Evolutionary conservation across 208 protist genomes (phyloP), one percentile per base, ranked within the genome.

Genomic region (Acanthamoeba royreba): DNA sequence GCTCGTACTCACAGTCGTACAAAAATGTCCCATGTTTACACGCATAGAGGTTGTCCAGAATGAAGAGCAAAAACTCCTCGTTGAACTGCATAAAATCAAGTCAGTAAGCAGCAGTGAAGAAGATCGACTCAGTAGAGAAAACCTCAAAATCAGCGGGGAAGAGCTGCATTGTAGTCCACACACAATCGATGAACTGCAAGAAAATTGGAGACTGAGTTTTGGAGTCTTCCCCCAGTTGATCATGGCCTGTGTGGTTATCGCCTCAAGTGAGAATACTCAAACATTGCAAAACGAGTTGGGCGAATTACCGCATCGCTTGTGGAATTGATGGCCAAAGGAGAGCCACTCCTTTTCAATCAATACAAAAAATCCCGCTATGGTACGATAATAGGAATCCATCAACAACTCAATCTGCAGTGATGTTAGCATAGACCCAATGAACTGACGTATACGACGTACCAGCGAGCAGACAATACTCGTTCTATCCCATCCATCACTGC

Each of bases 321-420:
- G 96, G 92, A 99, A 99, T 87, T 99, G 99, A 96, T 99, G 98
- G 1, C 99, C 99, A 95, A 99, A 98, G 7, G 95, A 95, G 61
- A 98, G 95, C 96, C 99, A 99, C 89, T 99, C 98, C 94, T 99
- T 99, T 92, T 99, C 98, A 13, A 99, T 95, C 17, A 99, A 92
- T 2, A 97, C 94, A 85, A 95, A 95, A 94, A 99, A 99, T 2
- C 98, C 98, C 22, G 97, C 40, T 7, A 98, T 95, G 38, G 98
- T 99, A 79, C 98, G 97, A 94, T 98, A 99, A 95, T 98, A 99
- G 33, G 98, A 98, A 88, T 99, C 98, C 5, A 99, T 53, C 46
- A 85, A 52, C 4, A 85, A n/a, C n/a, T 85, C 43, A 31, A 85
- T 53, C 74, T 85, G 74, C n/a, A n/a, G n/a, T n/a, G n/a, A n/a